Conservation (phyloP, 2,329 filamentous ascomycete species). For the Colletotrichum viniferum region DNA sequence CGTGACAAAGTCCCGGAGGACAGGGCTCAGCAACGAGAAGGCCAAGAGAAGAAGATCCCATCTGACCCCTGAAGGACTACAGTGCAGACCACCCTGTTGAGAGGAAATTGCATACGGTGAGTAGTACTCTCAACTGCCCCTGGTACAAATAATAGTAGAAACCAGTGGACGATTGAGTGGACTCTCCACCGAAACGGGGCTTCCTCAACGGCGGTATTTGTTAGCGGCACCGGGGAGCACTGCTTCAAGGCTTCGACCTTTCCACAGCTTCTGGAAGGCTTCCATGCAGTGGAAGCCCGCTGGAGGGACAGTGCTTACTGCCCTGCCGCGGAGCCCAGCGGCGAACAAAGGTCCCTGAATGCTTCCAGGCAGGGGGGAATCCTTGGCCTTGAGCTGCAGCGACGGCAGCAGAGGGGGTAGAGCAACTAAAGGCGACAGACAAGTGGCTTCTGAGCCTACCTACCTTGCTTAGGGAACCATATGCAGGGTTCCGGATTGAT, state of each 20-base stretch:
- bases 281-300: conserved; percentile 4
- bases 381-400: background rate
- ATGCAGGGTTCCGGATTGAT: conserved; percentile 9
- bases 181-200: background rate
- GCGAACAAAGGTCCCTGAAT: conserved; percentile 15
- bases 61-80: background rate
- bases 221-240: background rate
- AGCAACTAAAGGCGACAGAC: background rate
- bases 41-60: background rate
- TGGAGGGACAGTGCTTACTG: conserved; percentile 3
- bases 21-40: background rate
- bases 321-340: background rate
- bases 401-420: background rate
- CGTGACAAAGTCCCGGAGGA: background rate
- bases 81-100: background rate
- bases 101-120: background rate
- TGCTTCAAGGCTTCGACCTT: conserved; percentile 5
- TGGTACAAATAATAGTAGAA: background rate
- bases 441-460: background rate
- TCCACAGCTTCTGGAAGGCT: conserved; percentile 21
- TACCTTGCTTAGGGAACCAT: background rate
- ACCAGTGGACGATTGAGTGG: background rate
- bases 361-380: background rate
- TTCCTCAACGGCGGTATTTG: background rate
- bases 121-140: background rate